These are phyloP conservation scores for Quercus wislizeni DNA, from an alignment of 306 rosid species.

Conservation along the genomic window DNA sequence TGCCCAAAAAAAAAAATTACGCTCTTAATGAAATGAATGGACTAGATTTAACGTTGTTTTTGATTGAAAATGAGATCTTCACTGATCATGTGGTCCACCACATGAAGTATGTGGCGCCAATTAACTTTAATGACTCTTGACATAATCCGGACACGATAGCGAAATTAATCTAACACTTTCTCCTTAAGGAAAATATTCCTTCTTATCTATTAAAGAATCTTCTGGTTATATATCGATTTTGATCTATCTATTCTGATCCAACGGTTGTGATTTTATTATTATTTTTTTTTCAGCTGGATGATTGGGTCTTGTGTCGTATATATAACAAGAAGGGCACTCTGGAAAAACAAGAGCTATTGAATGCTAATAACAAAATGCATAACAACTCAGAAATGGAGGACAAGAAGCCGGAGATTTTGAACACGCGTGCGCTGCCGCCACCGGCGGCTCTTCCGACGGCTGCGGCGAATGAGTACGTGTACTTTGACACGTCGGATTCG, in stretches of 20 bases:
- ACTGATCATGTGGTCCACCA: not conserved
- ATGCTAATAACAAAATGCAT: not conserved
- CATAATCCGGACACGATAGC: not conserved
- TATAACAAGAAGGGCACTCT: conserved; percentile 81
- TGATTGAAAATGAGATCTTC: not conserved
- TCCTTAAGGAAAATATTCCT: conserved; percentile 28
- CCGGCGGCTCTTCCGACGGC: conserved; percentile 4
- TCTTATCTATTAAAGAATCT: conserved; percentile 17
- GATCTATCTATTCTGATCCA: conserved; percentile 10
- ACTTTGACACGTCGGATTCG: conserved; percentile 72
- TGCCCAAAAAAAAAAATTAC: not conserved
- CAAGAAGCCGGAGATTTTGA: conserved; percentile 53
- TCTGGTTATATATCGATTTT: no score
- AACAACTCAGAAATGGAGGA: conserved; percentile 49
- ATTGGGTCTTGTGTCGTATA: conserved; percentile 95
- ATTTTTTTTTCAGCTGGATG: conserved; percentile 69
- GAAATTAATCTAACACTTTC: conserved; percentile 13
- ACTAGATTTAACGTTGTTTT: not conserved
- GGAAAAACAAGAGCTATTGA: conserved; percentile 41
- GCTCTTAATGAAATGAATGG: not conserved
- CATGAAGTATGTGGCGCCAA: not conserved
- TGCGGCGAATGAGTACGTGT: conserved; percentile 41
- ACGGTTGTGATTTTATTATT: conserved; percentile 27
- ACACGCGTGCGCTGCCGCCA: not conserved
- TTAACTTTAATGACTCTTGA: not conserved